A percentile compares a stretch with the other conserved stretches of the same genome.
Evolutionary conservation across 192 early-diverging fungal genomes (phyloP).

Genomic region (Chytriomyces sp.): DNA sequence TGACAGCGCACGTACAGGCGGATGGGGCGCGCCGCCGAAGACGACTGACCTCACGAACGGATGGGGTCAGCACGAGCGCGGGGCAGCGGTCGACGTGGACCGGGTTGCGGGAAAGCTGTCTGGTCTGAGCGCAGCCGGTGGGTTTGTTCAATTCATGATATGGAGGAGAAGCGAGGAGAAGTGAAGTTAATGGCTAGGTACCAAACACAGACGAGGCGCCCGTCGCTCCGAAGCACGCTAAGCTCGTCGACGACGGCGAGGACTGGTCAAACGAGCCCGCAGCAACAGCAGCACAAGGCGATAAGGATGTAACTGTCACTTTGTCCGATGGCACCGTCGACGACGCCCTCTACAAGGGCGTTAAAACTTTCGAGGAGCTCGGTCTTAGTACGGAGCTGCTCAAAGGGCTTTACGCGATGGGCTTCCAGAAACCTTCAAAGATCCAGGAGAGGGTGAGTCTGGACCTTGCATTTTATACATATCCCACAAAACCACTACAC

Average conservation of each 20-base stretch:
- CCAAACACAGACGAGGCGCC: not conserved
- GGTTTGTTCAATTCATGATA: not conserved
- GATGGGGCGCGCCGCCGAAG: slow-evolving; percentile 30
- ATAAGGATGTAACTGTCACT: slow-evolving; percentile 60
- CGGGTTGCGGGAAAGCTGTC: not conserved
- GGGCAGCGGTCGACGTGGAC: not conserved
- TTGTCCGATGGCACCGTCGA: slow-evolving; percentile 69
- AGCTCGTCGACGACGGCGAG: slow-evolving; percentile 33
- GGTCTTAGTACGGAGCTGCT: slow-evolving; percentile 69
- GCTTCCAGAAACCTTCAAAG: slow-evolving; percentile 89
- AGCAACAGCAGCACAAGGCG: slow-evolving; percentile 4
- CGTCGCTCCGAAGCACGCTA: slow-evolving; percentile 9
- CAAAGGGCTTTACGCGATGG: slow-evolving; percentile 93
- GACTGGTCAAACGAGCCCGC: not conserved
- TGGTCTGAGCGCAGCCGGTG: not conserved
- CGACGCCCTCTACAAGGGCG: slow-evolving; percentile 76
- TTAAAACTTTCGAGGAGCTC: slow-evolving; percentile 65
- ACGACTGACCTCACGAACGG: slow-evolving; percentile 12
- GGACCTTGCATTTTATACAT: no score
- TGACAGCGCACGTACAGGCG: no score
- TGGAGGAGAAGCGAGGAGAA: not conserved
- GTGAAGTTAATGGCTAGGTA: no score
- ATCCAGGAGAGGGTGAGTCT: slow-evolving; percentile 75
- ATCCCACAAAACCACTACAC: no score
- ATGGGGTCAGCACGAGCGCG: not conserved